phyloP scores from a whole-genome alignment of 2,329 filamentous ascomycete genomes.

The Fusarium torreyae region DNA sequence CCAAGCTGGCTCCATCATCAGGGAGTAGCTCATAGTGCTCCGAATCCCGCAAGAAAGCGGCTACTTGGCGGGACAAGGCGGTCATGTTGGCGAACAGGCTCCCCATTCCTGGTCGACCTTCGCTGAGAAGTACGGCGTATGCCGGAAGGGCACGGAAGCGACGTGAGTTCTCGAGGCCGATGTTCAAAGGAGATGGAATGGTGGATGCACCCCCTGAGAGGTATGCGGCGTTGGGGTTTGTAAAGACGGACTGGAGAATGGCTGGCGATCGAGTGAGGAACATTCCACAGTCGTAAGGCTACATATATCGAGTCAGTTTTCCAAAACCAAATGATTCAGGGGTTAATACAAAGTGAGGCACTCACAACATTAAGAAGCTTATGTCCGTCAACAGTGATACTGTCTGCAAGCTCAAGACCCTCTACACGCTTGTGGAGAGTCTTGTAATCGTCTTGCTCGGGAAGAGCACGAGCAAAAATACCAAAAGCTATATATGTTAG shows the following conservation, averaged over 20 bases:
- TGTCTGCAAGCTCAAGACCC: slow-evolving; percentile 87
- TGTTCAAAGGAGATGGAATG: slow-evolving; percentile 87
- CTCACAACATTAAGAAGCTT: slow-evolving; percentile 90
- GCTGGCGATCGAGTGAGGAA: slow-evolving; percentile 80
- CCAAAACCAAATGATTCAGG: not conserved
- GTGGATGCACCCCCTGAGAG: slow-evolving; percentile 63
- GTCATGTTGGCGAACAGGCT: slow-evolving; percentile 82
- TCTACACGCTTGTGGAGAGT: slow-evolving; percentile 65
- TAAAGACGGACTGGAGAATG: slow-evolving; percentile 75
- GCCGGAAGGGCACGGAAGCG: slow-evolving; percentile 92
- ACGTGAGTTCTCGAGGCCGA: slow-evolving; percentile 91
- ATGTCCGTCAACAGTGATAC: slow-evolving; percentile 88
- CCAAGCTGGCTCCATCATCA: slow-evolving; percentile 59
- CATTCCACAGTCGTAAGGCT: slow-evolving; percentile 93
- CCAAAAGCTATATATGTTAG: slow-evolving; percentile 76
- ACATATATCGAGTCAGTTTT: slow-evolving; percentile 20
- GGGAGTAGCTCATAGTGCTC: slow-evolving; percentile 78
- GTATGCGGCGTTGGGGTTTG: slow-evolving; percentile 90
- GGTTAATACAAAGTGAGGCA: slow-evolving; percentile 39
- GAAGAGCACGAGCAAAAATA: slow-evolving; percentile 80
- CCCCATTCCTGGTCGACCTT: slow-evolving; percentile 79
- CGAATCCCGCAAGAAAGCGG: slow-evolving; percentile 73
- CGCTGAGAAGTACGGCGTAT: slow-evolving; percentile 83
- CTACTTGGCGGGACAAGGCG: slow-evolving; percentile 76
- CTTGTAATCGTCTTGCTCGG: slow-evolving; percentile 69